Base-by-base conservation (phyloP, 768 basidiomycete genomes). In the Cystofilobasidium ferigula region DNA sequence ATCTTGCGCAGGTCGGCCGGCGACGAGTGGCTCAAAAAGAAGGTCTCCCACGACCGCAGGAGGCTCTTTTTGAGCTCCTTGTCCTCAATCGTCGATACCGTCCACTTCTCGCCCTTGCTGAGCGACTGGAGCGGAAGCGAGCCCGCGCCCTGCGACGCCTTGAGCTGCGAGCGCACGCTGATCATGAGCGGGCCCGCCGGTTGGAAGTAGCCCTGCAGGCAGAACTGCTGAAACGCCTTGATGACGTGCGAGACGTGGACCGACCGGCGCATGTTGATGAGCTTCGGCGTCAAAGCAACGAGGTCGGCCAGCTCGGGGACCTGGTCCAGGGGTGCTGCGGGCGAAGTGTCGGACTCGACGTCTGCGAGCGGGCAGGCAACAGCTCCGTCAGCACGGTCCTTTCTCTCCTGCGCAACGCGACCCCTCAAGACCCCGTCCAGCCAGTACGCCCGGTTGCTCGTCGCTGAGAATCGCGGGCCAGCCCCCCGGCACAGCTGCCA, bases 41-140 rank as follows among this genome's bases (percentile, higher is more conserved):
- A 54, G 5, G 10, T 12, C 28, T 54, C 51, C 51, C 51, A 54
- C 51, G 51, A 54, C 28, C 51, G 51, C 1, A 30, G 51, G 28
- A 54, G 28, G 30, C 51, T 54, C 51, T 54, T 54, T 13, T 32
- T 28, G 30, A 60, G 38, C 38, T 60, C 58, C 30, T 60, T 60
- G 38, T 60, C 58, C 43, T 60, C 58, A 14, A 45, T 45, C 1
- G 38, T 30, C 26, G 58, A 40, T 4, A 60, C 58, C 1, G 58
- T 60, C 58, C 58, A 60, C 38, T 45, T 45, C 16, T 60, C 43
- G 35, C 58, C 58, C 43, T 60, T 60, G 58, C 24, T 42, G 58
- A 60, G 58, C 10, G 38, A 35, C 26, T 42, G 43, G 6, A 60
- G 24, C 26, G 58, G 58, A 2, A 60, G 58, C 18, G 22, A 8